phyloP scores from a whole-genome alignment of 225 moss, liverwort and hornwort species.

The Pseudisothecium myosuroides region DNA sequence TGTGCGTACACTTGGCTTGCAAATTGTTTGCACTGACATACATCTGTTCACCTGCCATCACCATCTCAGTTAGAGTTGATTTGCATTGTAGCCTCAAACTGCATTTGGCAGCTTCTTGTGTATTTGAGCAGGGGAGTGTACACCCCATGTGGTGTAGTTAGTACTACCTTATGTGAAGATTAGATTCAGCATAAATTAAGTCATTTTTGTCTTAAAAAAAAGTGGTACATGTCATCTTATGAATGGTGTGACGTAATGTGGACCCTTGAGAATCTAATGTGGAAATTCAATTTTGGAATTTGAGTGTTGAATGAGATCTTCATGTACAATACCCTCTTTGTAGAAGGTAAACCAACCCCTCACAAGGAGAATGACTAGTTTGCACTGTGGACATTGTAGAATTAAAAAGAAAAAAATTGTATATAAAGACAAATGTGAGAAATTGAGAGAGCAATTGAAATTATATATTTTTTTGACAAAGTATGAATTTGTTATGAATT shows the following conservation, averaged over 20 bases:
- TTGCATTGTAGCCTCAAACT: background rate
- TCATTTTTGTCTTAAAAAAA: background rate
- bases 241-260: background rate
- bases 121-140: background rate
- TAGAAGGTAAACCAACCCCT: background rate
- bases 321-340: accelerated
- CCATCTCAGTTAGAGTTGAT: background rate
- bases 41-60: background rate
- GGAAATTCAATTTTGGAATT: accelerated
- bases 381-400: too few relatives aligned
- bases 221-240: too few relatives aligned
- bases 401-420: background rate
- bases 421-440: background rate
- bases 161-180: background rate
- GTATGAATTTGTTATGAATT: too few relatives aligned
- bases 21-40: background rate
- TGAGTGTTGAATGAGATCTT: accelerated
- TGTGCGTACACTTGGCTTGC: background rate
- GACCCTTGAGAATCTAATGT: accelerated
- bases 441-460: background rate
- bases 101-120: background rate
- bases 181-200: background rate
- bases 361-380: background rate
- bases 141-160: background rate
- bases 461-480: background rate